Percentiles rank a stretch among this genome's conserved stretches.
Conservation (phyloP, 116 monocot genomes). For the Cymodocea nodosa region DNA sequence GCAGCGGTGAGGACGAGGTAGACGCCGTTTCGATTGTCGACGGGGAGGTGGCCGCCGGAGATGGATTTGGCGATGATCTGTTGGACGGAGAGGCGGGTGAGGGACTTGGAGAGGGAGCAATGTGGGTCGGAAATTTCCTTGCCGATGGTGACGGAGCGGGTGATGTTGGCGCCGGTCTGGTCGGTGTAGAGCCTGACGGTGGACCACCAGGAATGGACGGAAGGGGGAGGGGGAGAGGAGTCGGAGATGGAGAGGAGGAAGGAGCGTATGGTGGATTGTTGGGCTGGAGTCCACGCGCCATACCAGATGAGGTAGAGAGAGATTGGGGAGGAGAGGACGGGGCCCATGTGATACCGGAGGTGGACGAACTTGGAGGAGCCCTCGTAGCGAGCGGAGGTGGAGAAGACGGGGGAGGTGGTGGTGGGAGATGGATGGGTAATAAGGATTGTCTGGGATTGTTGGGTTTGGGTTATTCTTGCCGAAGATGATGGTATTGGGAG, state of each 20-base stretch:
- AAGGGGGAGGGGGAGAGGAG: conserved; percentile 26
- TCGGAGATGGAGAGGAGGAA: conserved; percentile 75
- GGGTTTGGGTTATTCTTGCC: neutral
- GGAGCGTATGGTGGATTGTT: conserved; percentile 42
- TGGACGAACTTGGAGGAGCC: conserved; percentile 64
- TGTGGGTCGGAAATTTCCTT: conserved; percentile 20
- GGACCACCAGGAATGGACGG: conserved; percentile 67
- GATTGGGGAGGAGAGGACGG: conserved; percentile 67
- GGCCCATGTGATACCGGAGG: conserved; percentile 87
- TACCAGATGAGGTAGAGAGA: conserved; percentile 80
- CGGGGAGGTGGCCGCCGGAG: conserved; percentile 24
- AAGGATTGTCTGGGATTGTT: neutral
- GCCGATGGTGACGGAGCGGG: conserved; percentile 44
- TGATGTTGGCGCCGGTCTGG: conserved; percentile 63
- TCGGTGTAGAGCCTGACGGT: conserved; percentile 63
- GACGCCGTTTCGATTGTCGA: conserved; percentile 51
- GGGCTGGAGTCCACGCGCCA: conserved; percentile 43
- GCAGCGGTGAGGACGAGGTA: conserved; percentile 63
- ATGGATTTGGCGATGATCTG: conserved; percentile 47
- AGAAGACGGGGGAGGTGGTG: neutral
- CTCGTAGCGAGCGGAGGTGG: conserved; percentile 43
- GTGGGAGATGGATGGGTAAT: neutral
- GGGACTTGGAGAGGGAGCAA: conserved; percentile 23
- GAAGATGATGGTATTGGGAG: neutral
- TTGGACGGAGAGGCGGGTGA: conserved; percentile 66